Percentiles rank a stretch among this genome's conserved stretches.
Conservation (phyloP, 768 basidiomycete species). For the Udeniomyces megalosporus region DNA sequence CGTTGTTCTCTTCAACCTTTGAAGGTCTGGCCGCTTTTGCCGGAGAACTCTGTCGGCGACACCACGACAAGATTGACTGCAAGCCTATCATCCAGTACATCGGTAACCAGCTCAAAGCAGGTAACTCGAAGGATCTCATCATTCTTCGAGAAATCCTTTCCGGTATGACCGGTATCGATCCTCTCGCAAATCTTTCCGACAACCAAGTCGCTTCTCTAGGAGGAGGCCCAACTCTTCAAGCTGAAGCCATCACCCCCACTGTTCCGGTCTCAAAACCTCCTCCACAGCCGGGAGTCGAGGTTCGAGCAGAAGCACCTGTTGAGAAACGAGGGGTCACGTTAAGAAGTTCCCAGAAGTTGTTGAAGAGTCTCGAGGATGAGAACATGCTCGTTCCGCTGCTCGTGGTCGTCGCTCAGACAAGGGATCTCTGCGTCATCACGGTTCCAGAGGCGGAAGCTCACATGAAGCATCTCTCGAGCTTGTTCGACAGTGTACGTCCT, state of each 20-base stretch:
- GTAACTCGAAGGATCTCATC: conserved; percentile 70
- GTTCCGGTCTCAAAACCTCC: conserved; percentile 20
- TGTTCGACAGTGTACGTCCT: conserved; percentile 69
- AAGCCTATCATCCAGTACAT: conserved; percentile 75
- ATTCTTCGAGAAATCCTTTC: conserved; percentile 83
- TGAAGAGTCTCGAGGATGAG: conserved; percentile 29
- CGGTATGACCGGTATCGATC: conserved; percentile 90
- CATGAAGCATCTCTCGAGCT: conserved; percentile 66
- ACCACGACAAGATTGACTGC: conserved; percentile 50
- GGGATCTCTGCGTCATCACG: conserved; percentile 65
- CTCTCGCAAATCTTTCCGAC: conserved; percentile 73
- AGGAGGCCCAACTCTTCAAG: conserved; percentile 69
- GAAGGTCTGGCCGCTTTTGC: conserved; percentile 82
- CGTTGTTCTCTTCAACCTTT: neutral
- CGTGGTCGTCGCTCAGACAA: conserved; percentile 78
- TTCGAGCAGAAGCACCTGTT: conserved; percentile 18
- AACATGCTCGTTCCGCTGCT: conserved; percentile 71
- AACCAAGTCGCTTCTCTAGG: conserved; percentile 78
- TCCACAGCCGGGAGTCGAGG: conserved; percentile 12
- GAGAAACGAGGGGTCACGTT: conserved; percentile 26
- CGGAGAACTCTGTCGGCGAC: conserved; percentile 75
- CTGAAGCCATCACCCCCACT: conserved; percentile 46
- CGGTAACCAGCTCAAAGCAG: conserved; percentile 70
- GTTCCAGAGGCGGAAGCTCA: conserved; percentile 44
- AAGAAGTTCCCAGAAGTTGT: conserved; percentile 25